Conservation (phyloP, 2,329 filamentous ascomycete species). For the Fonsecaea nubica region DNA sequence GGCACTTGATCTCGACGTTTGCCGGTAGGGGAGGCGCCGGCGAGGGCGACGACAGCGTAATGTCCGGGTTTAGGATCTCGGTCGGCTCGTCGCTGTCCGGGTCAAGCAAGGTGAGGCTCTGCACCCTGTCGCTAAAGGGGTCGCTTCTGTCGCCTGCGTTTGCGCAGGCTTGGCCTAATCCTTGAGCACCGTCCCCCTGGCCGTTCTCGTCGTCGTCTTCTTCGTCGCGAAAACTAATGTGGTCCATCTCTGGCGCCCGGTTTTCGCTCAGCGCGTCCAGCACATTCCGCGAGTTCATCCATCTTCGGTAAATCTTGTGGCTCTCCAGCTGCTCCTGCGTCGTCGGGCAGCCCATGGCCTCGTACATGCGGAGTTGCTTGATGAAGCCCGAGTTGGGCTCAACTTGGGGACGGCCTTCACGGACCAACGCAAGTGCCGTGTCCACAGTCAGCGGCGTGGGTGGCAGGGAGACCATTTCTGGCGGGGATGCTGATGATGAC, state of each 20-base stretch:
- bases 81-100: conserved; percentile 15
- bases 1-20: conserved; percentile 75
- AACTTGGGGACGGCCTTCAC: conserved; percentile 73
- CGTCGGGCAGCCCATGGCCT: conserved; percentile 80
- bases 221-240: conserved; percentile 75
- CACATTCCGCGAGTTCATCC: conserved; percentile 71
- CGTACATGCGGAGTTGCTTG: conserved; percentile 84
- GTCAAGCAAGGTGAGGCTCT: conserved; percentile 15
- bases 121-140: conserved; percentile 6
- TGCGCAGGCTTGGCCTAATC: conserved; percentile 39
- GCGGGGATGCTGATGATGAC: conserved; percentile 44
- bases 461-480: conserved; percentile 52
- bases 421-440: conserved; percentile 71
- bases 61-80: conserved; percentile 38
- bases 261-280: conserved; percentile 73
- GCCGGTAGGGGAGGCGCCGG: conserved; percentile 8
- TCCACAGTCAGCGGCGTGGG: conserved; percentile 55
- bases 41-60: conserved; percentile 25
- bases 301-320: conserved; percentile 80
- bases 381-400: conserved; percentile 94
- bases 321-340: conserved; percentile 62
- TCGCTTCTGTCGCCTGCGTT: conserved; percentile 15
- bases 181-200: conserved; percentile 28
- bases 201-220: conserved; percentile 46
- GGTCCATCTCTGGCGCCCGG: conserved; percentile 75